phyloP scores from a whole-genome alignment of 2,329 filamentous ascomycete genomes.

The Pseudocercospora musae region DNA sequence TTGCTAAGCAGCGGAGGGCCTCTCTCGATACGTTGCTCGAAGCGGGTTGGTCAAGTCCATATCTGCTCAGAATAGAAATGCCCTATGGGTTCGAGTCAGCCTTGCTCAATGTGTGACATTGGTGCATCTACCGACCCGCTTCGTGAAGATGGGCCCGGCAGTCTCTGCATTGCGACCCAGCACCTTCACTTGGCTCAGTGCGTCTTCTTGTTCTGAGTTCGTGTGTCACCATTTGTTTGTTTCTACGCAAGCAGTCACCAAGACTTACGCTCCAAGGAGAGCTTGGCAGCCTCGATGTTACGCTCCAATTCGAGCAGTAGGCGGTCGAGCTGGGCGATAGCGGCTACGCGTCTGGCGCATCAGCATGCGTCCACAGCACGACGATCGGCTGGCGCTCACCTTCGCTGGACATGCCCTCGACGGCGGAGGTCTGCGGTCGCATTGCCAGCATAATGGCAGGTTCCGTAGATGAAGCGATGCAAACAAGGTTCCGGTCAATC shows the following conservation, averaged over 20 bases:
- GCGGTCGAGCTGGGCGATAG: constrained; percentile 27
- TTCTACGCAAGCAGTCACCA: background rate
- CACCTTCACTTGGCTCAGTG: constrained; percentile 67
- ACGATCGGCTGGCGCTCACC: background rate
- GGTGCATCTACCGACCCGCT: constrained; percentile 53
- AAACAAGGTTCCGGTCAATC: background rate
- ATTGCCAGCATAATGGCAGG: constrained; percentile 12
- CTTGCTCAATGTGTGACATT: background rate
- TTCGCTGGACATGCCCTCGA: constrained; percentile 9
- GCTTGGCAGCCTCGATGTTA: constrained; percentile 27
- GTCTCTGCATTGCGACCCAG: constrained; percentile 69
- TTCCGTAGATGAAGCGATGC: background rate
- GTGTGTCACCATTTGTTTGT: constrained; percentile 13
- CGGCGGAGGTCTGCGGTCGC: constrained; percentile 11
- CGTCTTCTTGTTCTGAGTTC: constrained; percentile 57
- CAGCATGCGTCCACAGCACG: constrained; percentile 4
- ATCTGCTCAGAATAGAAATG: constrained; percentile 54
- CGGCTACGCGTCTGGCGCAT: constrained; percentile 13
- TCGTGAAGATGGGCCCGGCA: constrained; percentile 81
- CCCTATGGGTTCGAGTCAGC: constrained; percentile 53
- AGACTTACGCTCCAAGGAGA: constrained; percentile 29
- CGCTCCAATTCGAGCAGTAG: constrained; percentile 30
- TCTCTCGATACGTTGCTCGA: constrained; percentile 61
- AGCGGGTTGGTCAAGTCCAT: constrained; percentile 68
- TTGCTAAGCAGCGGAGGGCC: constrained; percentile 78